A percentile compares a stretch with the other conserved stretches of the same genome.
Conservation (phyloP, 257 asterid genomes). For the Apocynum venetum region DNA sequence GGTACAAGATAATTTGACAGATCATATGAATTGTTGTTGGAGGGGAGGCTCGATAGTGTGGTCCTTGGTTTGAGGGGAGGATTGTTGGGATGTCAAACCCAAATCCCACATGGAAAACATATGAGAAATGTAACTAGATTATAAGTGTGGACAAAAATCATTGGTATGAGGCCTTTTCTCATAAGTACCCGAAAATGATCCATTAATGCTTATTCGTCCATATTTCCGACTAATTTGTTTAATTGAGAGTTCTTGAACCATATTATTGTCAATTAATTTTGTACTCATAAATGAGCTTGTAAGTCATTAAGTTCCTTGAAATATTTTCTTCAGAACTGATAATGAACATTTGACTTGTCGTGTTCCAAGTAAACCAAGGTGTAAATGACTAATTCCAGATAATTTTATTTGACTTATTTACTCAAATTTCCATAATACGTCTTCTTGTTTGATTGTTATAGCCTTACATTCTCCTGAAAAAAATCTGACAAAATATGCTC, state of each 20-base stretch:
- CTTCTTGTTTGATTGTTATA: neutral
- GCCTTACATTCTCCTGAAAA: neutral
- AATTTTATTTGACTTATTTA: neutral
- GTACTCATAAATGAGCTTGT: neutral
- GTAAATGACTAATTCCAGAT: neutral
- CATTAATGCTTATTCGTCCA: constrained; percentile 2
- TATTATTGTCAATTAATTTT: neutral
- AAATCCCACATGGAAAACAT: too few relatives aligned
- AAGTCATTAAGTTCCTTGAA: neutral
- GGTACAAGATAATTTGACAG: too few relatives aligned
- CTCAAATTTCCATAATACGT: neutral
- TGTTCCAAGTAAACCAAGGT: neutral
- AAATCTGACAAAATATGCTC: neutral
- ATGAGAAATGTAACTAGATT: too few relatives aligned
- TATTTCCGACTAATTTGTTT: constrained; percentile 6
- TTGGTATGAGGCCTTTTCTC: too few relatives aligned
- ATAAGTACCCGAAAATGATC: too few relatives aligned
- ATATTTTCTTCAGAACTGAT: neutral
- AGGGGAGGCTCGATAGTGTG: too few relatives aligned
- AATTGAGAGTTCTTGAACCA: neutral
- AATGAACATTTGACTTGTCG: neutral
- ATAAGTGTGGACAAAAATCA: too few relatives aligned
- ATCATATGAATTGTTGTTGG: too few relatives aligned
- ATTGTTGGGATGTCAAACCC: too few relatives aligned
- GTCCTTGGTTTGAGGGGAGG: too few relatives aligned